Percentiles rank a stretch among this genome's conserved stretches.
phyloP scores from a whole-genome alignment of 179 eudicot species.

The Spergularia azorica region DNA sequence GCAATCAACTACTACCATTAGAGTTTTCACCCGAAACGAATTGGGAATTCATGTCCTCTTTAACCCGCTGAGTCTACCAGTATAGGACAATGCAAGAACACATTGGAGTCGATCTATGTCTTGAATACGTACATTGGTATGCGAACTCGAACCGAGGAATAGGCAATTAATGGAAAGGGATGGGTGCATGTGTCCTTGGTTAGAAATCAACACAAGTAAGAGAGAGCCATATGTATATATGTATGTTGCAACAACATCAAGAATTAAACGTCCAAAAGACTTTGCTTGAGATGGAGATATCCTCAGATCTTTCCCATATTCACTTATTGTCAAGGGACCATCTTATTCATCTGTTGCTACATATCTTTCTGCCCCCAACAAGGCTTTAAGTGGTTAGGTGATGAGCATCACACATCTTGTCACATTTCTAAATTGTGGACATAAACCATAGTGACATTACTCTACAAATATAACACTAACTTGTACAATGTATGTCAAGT shows the following conservation, averaged over 20 bases:
- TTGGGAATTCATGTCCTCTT: too few relatives aligned
- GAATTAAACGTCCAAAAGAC: conserved; percentile 12
- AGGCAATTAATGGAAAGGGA: not conserved
- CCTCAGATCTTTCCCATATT: not conserved
- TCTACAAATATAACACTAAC: too few relatives aligned
- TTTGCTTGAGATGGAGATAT: conserved; percentile 1
- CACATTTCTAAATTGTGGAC: not conserved
- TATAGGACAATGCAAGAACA: too few relatives aligned
- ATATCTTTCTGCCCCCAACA: conserved; percentile 10
- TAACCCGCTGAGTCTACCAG: too few relatives aligned
- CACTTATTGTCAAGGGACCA: conserved; percentile 16
- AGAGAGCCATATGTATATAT: not conserved
- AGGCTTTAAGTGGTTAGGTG: conserved; percentile 16
- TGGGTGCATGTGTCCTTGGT: not conserved
- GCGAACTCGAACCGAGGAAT: not conserved
- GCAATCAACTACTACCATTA: too few relatives aligned
- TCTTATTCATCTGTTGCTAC: not conserved
- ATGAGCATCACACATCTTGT: conserved; percentile 1
- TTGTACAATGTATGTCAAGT: too few relatives aligned
- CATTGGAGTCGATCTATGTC: too few relatives aligned
- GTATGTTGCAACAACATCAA: not conserved
- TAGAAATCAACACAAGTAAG: not conserved
- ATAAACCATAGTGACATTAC: too few relatives aligned
- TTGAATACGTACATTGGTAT: not conserved
- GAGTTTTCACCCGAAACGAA: too few relatives aligned